Evolutionary conservation across 805 yeast species (phyloP), one percentile per base, ranked within the genome.

Genomic region (Zygosaccharomyces lentus): DNA sequence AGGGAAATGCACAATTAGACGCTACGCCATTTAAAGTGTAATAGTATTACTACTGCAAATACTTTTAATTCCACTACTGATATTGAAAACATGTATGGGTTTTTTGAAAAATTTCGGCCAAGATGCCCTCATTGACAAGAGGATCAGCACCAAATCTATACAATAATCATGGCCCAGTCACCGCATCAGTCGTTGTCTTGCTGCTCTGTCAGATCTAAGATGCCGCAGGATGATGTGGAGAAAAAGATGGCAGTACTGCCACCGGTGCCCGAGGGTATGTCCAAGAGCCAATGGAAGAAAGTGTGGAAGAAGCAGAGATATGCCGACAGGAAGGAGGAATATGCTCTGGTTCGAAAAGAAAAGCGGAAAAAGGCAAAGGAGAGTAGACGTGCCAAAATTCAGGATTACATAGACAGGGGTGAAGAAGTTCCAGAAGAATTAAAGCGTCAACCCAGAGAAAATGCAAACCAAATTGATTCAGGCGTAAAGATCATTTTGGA

Each of bases 261-360:
- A 15, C 67, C 67, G 0, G 72, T 81, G 7, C 96, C 96, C 2
- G 89, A 80, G 47, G 96, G 96, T 4, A 83, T 91, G 86, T 81
- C 95, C 25, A 87, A 85, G 59, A 76, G 77, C 12, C 90, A 85
- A 47, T 91, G 88, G 85, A 91, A 91, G 65, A 81, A 81, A 56
- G 72, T 75, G 48, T 78, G 82, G 57, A 81, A 76, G 55, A 73
- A 65, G 49, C 70, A 74, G 55, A 69, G 70, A 50, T 80, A 84
- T 74, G 88, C 81, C 37, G 83, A 75, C 39, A 73, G 75, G 34
- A 82, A 85, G 59, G 87, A 75, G 1, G 82, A 79, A 43, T 79
- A 76, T 56, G 71, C 77, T 31, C 74, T 71, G 39, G 66, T 67
- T 9, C 74, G 80, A 51, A 77, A 72, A 58, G 78, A 71, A 64